Evolutionary conservation across 805 yeast species (phyloP).

Genomic region (Metschnikowia hibisci): DNA sequence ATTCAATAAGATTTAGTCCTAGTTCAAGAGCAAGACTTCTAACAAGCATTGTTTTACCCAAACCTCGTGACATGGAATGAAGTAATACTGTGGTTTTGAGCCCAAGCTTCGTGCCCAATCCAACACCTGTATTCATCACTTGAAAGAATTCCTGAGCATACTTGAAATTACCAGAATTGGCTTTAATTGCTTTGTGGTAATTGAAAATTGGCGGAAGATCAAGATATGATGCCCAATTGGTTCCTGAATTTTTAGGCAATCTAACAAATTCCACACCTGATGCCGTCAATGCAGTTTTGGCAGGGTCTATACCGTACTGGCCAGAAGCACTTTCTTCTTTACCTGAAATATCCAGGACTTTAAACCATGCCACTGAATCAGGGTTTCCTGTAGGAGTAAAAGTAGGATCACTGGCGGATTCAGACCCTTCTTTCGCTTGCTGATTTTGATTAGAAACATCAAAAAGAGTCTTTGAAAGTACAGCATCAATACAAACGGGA

Average conservation of each 20-base stretch:
- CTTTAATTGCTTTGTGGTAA: constrained; percentile 23
- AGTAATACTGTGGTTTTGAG: constrained; percentile 63
- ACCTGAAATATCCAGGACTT: constrained; percentile 51
- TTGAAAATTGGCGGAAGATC: constrained; percentile 40
- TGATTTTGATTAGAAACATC: constrained; percentile 16
- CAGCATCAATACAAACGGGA: constrained; percentile 73
- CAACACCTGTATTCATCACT: constrained; percentile 51
- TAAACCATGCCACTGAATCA: constrained; percentile 83
- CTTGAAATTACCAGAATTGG: constrained; percentile 33
- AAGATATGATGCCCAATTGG: constrained; percentile 47
- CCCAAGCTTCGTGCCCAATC: constrained; percentile 27
- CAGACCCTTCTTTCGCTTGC: constrained; percentile 11
- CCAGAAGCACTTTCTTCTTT: constrained; percentile 28
- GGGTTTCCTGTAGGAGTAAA: constrained; percentile 58
- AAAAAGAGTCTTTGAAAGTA: constrained; percentile 55
- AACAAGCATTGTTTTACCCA: constrained; percentile 73
- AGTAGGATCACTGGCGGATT: constrained; percentile 15
- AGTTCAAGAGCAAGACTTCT: constrained; percentile 49
- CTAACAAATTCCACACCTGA: constrained; percentile 50
- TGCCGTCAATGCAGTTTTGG: constrained; percentile 64
- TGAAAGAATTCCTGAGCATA: constrained; percentile 49
- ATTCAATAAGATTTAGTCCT: constrained; percentile 62
- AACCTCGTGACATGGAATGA: constrained; percentile 65
- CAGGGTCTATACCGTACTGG: constrained; percentile 58
- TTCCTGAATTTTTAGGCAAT: constrained; percentile 31